Evolutionary conservation across 805 yeast genomes (phyloP).

Genomic region (Jamesozyma piceae): DNA sequence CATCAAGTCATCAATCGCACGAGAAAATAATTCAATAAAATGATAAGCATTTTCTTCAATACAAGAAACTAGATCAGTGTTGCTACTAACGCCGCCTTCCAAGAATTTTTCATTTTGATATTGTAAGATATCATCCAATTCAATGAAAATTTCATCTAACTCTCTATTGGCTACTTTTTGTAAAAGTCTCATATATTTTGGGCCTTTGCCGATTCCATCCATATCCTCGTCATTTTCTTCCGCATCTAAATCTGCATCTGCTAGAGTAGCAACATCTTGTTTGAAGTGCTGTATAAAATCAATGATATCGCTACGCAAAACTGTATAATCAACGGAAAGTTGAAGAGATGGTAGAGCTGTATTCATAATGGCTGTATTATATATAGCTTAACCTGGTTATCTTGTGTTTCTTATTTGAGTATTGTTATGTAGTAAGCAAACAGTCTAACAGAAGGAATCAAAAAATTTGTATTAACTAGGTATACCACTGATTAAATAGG

Average conservation of each 20-base stretch:
- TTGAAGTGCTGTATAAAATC: conserved; percentile 64
- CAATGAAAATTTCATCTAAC: conserved; percentile 54
- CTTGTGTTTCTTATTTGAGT: too few relatives aligned
- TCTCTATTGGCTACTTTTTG: conserved; percentile 84
- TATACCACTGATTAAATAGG: too few relatives aligned
- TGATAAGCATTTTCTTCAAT: conserved; percentile 69
- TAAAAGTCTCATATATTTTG: conserved; percentile 66
- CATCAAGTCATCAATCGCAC: conserved; percentile 67
- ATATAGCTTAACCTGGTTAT: too few relatives aligned
- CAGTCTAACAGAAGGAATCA: too few relatives aligned
- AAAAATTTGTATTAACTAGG: too few relatives aligned
- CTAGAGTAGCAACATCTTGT: conserved; percentile 24
- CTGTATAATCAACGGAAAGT: conserved; percentile 64
- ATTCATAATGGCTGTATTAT: conserved; percentile 15
- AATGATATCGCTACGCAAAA: conserved; percentile 45
- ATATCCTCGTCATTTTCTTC: conserved; percentile 24
- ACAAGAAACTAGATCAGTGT: conserved; percentile 23
- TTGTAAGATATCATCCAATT: conserved; percentile 71
- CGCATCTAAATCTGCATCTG: conserved; percentile 14
- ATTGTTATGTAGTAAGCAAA: too few relatives aligned
- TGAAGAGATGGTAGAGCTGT: conserved; percentile 52
- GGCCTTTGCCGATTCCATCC: conserved; percentile 35
- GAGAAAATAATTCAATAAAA: conserved; percentile 67
- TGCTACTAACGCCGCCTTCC: conserved; percentile 8
- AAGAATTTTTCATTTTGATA: conserved; percentile 46